phyloP scores from a whole-genome alignment of 2,329 filamentous ascomycete genomes.

The Cercospora brassicicola region DNA sequence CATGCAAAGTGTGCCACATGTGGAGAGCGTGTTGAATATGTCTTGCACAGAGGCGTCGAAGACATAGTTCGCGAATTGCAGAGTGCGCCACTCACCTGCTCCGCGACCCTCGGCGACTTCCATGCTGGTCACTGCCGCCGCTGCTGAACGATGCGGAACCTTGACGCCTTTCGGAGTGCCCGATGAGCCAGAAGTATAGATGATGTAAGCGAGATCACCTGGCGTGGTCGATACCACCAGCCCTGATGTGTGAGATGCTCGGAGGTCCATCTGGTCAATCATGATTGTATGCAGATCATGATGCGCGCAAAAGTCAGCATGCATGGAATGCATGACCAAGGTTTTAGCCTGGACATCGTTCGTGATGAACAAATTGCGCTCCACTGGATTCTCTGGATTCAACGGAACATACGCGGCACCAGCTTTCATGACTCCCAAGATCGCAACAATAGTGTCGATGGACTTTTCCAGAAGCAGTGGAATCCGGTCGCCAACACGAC shows the following conservation, averaged over 20 bases:
- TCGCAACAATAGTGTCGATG: neutral
- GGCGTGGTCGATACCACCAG: neutral
- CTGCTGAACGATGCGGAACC: neutral
- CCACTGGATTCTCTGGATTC: slow-evolving; percentile 9
- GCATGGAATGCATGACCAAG: neutral
- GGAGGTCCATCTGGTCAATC: neutral
- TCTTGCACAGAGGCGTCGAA: neutral
- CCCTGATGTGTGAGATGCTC: neutral
- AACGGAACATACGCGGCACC: slow-evolving; percentile 9
- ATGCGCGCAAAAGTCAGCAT: neutral
- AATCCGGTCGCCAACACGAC: neutral
- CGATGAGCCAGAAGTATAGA: neutral
- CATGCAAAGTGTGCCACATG: neutral
- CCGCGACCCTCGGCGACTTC: neutral
- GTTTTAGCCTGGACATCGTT: slow-evolving; percentile 6
- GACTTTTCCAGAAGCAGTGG: neutral
- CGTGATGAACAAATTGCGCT: slow-evolving; percentile 9
- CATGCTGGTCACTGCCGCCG: neutral
- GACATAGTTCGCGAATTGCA: neutral
- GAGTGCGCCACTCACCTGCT: neutral
- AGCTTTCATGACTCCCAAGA: neutral
- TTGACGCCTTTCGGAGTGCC: neutral
- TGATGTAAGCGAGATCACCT: neutral
- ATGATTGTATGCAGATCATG: neutral
- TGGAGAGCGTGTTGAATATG: neutral